Percentiles rank a stretch among this genome's conserved stretches.
Conservation (phyloP, 2,329 filamentous ascomycete genomes). For the Tolypocladium ovalisporum region DNA sequence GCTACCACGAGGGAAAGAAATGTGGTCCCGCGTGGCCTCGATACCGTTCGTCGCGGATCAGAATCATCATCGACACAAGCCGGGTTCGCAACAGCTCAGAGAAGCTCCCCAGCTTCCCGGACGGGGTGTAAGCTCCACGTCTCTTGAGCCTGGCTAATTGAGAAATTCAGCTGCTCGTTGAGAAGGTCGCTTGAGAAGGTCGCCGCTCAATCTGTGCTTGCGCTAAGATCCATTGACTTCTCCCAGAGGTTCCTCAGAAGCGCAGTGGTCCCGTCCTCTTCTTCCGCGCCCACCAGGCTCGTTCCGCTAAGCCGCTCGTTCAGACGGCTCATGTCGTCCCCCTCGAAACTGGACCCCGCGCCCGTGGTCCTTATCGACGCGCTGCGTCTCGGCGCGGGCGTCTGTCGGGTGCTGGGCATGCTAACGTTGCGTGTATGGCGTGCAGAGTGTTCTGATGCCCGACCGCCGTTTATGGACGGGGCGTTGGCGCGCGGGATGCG, state of each 20-base stretch:
- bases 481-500: slow-evolving; percentile 33
- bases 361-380: slow-evolving; percentile 27
- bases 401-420: slow-evolving; percentile 21
- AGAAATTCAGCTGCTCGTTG: background rate
- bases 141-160: background rate
- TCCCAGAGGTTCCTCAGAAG: slow-evolving; percentile 51
- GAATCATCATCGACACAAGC: background rate
- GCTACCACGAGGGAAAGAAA: no score
- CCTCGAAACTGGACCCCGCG: slow-evolving; percentile 32
- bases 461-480: slow-evolving; percentile 26
- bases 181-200: no score
- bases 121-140: background rate
- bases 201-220: slow-evolving; percentile 25
- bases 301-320: slow-evolving; percentile 36
- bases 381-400: slow-evolving; percentile 19
- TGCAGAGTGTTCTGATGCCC: slow-evolving; percentile 15
- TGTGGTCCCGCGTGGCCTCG: no score
- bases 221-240: slow-evolving; percentile 45
- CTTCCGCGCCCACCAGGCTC: slow-evolving; percentile 36
- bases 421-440: slow-evolving; percentile 29
- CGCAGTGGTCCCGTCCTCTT: slow-evolving; percentile 38
- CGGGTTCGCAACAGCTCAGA: background rate
- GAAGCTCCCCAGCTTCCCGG: background rate
- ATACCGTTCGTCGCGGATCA: background rate
- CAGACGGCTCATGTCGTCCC: slow-evolving; percentile 30